These are phyloP conservation scores for Schizophyllum amplum DNA, from an alignment of 1,284 basidiomycete species.

Conservation along the genomic window DNA sequence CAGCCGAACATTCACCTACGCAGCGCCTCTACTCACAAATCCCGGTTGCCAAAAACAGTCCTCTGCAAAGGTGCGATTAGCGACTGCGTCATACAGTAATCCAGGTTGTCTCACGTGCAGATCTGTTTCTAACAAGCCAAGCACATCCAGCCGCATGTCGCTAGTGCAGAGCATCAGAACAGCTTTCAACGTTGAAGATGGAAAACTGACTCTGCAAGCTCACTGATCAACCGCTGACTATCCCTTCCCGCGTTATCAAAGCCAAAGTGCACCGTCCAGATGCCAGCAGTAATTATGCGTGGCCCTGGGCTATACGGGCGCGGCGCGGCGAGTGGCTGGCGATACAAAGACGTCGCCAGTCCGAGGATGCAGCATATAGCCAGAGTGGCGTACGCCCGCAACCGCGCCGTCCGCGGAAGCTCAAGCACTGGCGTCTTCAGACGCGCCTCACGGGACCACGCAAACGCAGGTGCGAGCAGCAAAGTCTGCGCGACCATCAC, in stretches of 20 bases:
- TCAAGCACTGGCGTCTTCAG: background rate
- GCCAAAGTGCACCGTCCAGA: conserved; percentile 92
- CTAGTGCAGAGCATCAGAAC: conserved; percentile 21
- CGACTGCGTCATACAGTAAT: background rate
- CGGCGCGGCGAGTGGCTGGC: conserved; percentile 37
- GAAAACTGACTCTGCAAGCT: conserved; percentile 50
- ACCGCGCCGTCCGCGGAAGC: conserved; percentile 8
- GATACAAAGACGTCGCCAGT: conserved; percentile 45
- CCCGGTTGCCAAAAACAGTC: conserved; percentile 84
- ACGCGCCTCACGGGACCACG: conserved; percentile 21
- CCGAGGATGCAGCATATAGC: conserved; percentile 41
- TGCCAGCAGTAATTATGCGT: conserved; percentile 77
- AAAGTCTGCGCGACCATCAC: conserved; percentile 44
- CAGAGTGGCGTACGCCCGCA: conserved; percentile 25
- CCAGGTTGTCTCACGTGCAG: conserved; percentile 51
- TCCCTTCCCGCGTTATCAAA: conserved; percentile 79
- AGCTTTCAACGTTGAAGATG: background rate
- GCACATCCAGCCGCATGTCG: conserved; percentile 77
- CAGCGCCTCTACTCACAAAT: conserved; percentile 47
- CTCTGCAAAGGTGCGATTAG: conserved; percentile 40
- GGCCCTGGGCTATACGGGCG: conserved; percentile 60
- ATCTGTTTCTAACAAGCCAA: conserved; percentile 85
- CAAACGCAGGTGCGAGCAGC: conserved; percentile 40
- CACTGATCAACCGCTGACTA: conserved; percentile 72
- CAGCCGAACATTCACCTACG: background rate